A percentile compares a stretch with the other conserved stretches of the same genome.
phyloP scores from a whole-genome alignment of 306 rosid species.

The Malus sieversii region DNA sequence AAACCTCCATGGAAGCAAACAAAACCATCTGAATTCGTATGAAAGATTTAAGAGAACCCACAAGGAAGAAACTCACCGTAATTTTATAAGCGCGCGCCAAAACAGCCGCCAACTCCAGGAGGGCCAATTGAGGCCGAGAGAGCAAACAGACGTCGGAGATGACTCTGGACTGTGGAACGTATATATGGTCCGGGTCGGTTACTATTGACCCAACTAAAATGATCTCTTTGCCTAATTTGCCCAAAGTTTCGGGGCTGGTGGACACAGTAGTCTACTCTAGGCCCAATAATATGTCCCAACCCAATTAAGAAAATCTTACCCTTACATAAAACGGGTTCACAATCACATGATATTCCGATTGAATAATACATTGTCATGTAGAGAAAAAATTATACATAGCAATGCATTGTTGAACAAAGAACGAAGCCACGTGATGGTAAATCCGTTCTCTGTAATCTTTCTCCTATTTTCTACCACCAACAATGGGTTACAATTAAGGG shows the following conservation, averaged over 20 bases:
- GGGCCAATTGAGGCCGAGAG: background rate
- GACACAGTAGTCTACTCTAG: background rate
- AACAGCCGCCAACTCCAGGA: background rate
- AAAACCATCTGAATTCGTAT: background rate
- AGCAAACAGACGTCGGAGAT: background rate
- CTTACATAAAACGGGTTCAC: no score
- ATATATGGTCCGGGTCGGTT: background rate
- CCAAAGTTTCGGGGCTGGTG: background rate
- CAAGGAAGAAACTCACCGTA: slow-evolving; percentile 1
- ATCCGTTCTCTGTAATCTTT: no score
- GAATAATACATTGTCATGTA: no score
- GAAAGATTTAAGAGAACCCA: background rate
- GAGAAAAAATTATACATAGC: no score
- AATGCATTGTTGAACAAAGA: no score
- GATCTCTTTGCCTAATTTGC: background rate
- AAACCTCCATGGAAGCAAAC: background rate
- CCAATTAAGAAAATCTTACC: background rate
- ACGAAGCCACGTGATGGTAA: no score
- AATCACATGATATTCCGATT: no score
- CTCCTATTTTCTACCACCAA: no score
- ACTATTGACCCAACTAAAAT: background rate
- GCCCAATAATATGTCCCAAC: background rate
- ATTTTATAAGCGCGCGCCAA: background rate
- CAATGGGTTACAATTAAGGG: no score
- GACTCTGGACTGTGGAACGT: background rate